Evolutionary conservation across 495 filamentous ascomycete genomes (phyloP), one percentile per base, ranked within the genome.

Genomic region (Poronia punctata): DNA sequence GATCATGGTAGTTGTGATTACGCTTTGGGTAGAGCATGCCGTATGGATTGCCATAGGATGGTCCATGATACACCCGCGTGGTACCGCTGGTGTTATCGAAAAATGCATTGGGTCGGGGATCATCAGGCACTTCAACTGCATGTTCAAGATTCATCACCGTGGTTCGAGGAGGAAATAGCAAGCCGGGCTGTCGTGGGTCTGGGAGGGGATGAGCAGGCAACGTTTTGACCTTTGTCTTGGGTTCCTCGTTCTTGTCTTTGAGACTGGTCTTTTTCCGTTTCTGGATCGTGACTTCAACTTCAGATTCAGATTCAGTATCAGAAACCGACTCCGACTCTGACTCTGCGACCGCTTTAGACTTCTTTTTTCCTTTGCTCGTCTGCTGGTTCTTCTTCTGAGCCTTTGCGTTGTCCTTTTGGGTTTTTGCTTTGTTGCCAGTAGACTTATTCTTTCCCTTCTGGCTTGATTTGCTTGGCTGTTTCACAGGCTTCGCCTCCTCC

Each of bases 31-130:
- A 53, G 32, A 60, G 35, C 5, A 36, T 39, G 2, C 55, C 57
- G 10, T 52, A 51, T 16, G 62, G 60, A 47, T 67, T 70, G 31
- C 70, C 71, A 40, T 67, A 74, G 17, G 54, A 37, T 1, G 62
- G 62, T 0, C 70, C 70, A 40, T 75, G 69, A 36, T 72, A 75
- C 30, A 74, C 65, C 3, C 67, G 64, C 38, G 65, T 60, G 14
- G 65, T 32, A 8, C 62, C 59, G 20, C 52, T 57, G 9, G 55
- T 47, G 16, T 50, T 39, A 43, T 74, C 69, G 35, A 66, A 64
- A 52, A 70, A 75, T 16, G 71, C 65, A 45, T 75, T 75, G 14
- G 71, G 71, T 1, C 56, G 59, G 14, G 68, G 66, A 40, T 72
- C 68, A 1, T 52, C 35, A n/a, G 52, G 40, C 17, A 58, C 53